phyloP scores from a whole-genome alignment of 768 basidiomycete genomes.

The Exidia glandulosa region DNA sequence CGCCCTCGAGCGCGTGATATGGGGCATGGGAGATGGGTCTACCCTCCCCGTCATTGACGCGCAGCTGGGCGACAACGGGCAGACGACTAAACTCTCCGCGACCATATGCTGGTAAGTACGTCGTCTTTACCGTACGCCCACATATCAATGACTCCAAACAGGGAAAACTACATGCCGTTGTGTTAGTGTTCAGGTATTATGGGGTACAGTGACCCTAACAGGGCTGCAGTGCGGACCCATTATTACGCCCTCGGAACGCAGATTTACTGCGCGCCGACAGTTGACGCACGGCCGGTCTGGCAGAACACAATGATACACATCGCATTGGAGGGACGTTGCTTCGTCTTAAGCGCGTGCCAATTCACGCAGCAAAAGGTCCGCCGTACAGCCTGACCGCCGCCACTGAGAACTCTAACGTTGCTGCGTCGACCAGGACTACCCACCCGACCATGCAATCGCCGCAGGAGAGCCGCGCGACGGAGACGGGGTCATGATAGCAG shows the following conservation, averaged over 20 bases:
- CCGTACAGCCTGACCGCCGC: background rate
- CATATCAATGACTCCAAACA: conserved; percentile 13
- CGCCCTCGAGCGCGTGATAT: conserved; percentile 45
- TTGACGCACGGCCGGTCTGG: conserved; percentile 49
- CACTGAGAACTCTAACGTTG: too few species aligned
- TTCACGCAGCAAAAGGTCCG: conserved; percentile 35
- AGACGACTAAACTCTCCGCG: conserved; percentile 39
- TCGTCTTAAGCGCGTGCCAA: conserved; percentile 54
- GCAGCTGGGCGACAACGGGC: conserved; percentile 9
- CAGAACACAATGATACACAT: conserved; percentile 48
- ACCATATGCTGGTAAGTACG: conserved; percentile 45
- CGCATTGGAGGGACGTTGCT: conserved; percentile 57
- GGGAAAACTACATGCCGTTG: conserved; percentile 65
- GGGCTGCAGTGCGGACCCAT: conserved; percentile 38
- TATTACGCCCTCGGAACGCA: conserved; percentile 51
- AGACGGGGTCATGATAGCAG: conserved; percentile 46
- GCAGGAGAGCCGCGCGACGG: conserved; percentile 26
- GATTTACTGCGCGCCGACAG: conserved; percentile 56
- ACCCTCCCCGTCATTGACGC: conserved; percentile 38
- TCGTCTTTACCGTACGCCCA: background rate
- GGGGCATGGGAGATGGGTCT: conserved; percentile 48
- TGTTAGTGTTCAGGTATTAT: conserved; percentile 22
- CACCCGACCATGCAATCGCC: conserved; percentile 33
- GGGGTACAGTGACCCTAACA: background rate
- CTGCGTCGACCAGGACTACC: conserved; percentile 36